These are phyloP conservation scores for Hypomontagnella monticulosa DNA, from an alignment of 495 filamentous ascomycete genomes.

Conservation along the genomic window DNA sequence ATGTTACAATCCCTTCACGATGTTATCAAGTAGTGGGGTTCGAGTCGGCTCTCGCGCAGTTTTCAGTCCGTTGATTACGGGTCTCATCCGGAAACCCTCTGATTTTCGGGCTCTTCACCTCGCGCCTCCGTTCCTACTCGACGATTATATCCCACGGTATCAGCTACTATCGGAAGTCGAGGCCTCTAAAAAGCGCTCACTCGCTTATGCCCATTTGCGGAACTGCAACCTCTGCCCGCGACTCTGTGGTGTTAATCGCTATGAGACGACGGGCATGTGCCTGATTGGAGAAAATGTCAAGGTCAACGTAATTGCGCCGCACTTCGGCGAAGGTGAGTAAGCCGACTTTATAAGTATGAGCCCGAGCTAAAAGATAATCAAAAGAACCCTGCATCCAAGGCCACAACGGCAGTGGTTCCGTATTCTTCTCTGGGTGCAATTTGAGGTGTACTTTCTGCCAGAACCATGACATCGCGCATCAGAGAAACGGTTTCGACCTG, in stretches of 20 bases:
- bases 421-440: constrained; percentile 78
- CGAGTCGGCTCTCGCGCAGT: constrained; percentile 7
- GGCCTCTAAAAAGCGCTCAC: constrained; percentile 69
- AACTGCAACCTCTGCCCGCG: constrained; percentile 83
- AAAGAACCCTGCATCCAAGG: constrained; percentile 79
- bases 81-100: constrained; percentile 1
- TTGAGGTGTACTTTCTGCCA: constrained; percentile 84
- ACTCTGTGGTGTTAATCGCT: constrained; percentile 77
- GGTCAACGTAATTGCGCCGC: constrained; percentile 80
- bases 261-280: constrained; percentile 75
- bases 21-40: constrained; percentile 40
- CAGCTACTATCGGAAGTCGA: constrained; percentile 66
- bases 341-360: constrained; percentile 10
- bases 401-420: constrained; percentile 74
- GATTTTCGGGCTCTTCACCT: constrained; percentile 63
- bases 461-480: constrained; percentile 82
- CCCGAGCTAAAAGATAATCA: constrained; percentile 12
- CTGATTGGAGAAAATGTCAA: constrained; percentile 76
- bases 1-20: constrained; percentile 25
- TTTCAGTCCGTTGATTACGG: background rate
- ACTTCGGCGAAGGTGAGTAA: constrained; percentile 68
- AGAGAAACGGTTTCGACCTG: constrained; percentile 76
- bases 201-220: constrained; percentile 71
- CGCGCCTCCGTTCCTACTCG: constrained; percentile 78
- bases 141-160: constrained; percentile 76